These are phyloP conservation scores for Trichoderma sp. DNA, from an alignment of 2,329 filamentous ascomycete species.

Conservation along the genomic window DNA sequence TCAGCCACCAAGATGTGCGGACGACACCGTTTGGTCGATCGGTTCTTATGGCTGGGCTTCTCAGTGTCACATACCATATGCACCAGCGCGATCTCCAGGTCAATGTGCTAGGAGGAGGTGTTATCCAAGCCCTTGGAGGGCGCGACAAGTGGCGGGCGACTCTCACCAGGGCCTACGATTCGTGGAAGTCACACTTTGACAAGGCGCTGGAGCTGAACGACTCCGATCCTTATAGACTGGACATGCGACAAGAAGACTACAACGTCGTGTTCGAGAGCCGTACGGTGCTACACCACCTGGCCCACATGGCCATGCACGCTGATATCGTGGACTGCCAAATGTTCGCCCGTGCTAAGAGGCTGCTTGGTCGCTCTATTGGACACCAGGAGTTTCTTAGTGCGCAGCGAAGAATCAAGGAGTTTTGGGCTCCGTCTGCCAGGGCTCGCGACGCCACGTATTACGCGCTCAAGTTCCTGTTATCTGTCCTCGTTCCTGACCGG, in stretches of 20 bases:
- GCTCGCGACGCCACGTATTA: conserved; percentile 92
- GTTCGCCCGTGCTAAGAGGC: conserved; percentile 81
- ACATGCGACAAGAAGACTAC: conserved; percentile 60
- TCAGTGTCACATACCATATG: conserved; percentile 97
- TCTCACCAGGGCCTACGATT: conserved; percentile 84
- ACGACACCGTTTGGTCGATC: conserved; percentile 94
- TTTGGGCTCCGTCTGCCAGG: conserved; percentile 85
- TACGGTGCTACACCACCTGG: conserved; percentile 87
- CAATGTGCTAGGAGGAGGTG: conserved; percentile 73
- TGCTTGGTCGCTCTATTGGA: conserved; percentile 84
- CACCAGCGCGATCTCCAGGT: conserved; percentile 94
- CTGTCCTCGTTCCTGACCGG: conserved; percentile 69
- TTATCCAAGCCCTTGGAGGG: conserved; percentile 77
- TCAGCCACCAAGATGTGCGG: conserved; percentile 81
- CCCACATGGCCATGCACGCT: conserved; percentile 97
- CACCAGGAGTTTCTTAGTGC: conserved; percentile 78
- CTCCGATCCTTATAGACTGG: conserved; percentile 57
- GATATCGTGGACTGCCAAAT: conserved; percentile 98
- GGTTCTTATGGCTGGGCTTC: conserved; percentile 88
- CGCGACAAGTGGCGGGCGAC: conserved; percentile 89
- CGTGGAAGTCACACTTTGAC: conserved; percentile 93
- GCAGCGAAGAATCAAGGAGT: conserved; percentile 79
- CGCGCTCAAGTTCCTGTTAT: conserved; percentile 82
- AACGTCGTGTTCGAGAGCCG: conserved; percentile 79
- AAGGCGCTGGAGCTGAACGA: conserved; percentile 69